phyloP scores from a whole-genome alignment of 331 rosid species.

The Malus hybrid region DNA sequence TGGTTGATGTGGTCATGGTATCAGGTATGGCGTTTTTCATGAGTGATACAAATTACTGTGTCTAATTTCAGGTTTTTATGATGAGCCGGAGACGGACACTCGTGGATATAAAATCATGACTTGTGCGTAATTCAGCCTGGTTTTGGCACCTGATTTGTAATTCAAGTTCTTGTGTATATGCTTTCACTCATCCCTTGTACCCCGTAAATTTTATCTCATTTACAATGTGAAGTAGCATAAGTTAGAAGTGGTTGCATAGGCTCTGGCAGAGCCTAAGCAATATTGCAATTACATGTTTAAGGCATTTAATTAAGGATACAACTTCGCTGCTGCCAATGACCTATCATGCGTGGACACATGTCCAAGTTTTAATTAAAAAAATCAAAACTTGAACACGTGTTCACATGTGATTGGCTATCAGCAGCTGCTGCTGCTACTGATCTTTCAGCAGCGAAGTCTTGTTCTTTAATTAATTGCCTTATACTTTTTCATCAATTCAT shows the following conservation, averaged over 20 bases:
- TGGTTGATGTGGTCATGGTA: background rate
- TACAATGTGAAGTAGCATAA: background rate
- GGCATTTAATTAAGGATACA: no score
- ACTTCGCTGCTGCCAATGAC: no score
- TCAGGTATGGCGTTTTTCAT: background rate
- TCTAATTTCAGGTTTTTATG: conserved; percentile 1
- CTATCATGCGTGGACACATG: no score
- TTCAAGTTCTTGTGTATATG: conserved; percentile 1
- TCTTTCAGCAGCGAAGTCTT: no score
- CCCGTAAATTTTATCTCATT: background rate
- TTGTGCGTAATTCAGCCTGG: conserved; percentile 1
- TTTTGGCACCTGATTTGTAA: conserved; percentile 8
- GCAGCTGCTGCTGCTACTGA: no score
- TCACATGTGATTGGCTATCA: no score
- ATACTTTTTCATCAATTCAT: no score
- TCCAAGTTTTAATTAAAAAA: no score
- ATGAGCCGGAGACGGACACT: background rate
- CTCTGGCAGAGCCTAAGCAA: no score
- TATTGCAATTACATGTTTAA: no score
- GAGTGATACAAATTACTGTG: background rate
- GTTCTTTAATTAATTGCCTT: no score
- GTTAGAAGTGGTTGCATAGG: conserved; percentile 1
- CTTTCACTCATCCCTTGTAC: background rate
- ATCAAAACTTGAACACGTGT: no score
- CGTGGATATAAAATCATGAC: background rate